A percentile compares a stretch with the other conserved stretches of the same genome.
phyloP scores from a whole-genome alignment of 805 yeast genomes.

The Priceomyces carsonii region DNA sequence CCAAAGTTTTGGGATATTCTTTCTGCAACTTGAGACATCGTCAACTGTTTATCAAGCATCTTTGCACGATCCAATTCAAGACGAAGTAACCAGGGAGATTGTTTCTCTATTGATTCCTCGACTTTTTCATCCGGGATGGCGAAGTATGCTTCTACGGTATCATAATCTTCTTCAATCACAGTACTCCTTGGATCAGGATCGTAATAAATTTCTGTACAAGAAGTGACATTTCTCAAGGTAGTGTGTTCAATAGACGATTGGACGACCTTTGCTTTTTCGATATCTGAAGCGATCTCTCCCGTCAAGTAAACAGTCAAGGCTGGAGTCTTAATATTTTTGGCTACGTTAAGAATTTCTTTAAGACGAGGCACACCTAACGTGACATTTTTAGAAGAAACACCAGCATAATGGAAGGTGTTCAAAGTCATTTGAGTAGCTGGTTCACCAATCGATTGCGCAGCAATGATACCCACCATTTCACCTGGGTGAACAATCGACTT shows the following conservation, averaged over 20 bases:
- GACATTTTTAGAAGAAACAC: constrained; percentile 95
- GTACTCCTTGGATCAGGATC: constrained; percentile 98
- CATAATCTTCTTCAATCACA: constrained; percentile 95
- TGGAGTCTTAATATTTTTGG: constrained; percentile 99
- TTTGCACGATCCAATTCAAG: constrained; percentile 97
- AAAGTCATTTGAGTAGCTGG: constrained; percentile 98
- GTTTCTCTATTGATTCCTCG: constrained; percentile 89
- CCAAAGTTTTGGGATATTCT: constrained; percentile 91
- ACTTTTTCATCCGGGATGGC: constrained; percentile 98
- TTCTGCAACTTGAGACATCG: constrained; percentile 98
- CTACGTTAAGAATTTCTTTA: constrained; percentile 97
- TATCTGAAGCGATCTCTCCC: constrained; percentile 78
- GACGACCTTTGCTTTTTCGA: constrained; percentile 90
- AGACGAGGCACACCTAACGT: constrained; percentile 97
- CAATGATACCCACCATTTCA: constrained; percentile 97
- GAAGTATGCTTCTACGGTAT: constrained; percentile 95
- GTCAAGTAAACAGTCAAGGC: constrained; percentile 92
- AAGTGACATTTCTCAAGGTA: constrained; percentile 88
- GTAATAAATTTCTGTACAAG: constrained; percentile 95
- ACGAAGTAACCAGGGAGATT: constrained; percentile 97
- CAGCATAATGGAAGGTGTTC: constrained; percentile 97
- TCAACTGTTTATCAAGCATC: constrained; percentile 96
- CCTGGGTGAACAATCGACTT: constrained; percentile 93
- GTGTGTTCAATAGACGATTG: constrained; percentile 98
- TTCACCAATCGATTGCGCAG: constrained; percentile 97